These are phyloP conservation scores for Diaporthe vaccinii DNA, from an alignment of 2,329 filamentous ascomycete species.

Conservation along the genomic window DNA sequence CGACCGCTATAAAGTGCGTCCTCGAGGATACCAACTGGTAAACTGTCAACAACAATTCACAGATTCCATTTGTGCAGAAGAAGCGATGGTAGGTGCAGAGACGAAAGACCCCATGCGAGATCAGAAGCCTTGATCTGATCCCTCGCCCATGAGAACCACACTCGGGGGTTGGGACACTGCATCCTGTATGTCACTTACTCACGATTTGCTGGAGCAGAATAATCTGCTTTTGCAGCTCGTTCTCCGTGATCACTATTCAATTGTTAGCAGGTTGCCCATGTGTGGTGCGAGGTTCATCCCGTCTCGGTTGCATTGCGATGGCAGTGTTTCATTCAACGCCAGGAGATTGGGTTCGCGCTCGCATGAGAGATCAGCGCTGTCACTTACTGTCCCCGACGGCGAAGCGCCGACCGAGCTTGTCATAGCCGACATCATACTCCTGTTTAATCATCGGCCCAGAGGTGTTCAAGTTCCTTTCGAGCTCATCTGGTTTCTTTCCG, in stretches of 20 bases:
- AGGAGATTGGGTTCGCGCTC: conserved; percentile 9
- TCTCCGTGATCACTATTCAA: conserved; percentile 48
- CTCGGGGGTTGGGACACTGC: not conserved
- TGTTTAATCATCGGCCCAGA: conserved; percentile 50
- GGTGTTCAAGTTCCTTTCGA: conserved; percentile 48
- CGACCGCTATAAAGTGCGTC: conserved; percentile 51
- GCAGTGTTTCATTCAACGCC: conserved; percentile 16
- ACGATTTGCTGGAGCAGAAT: conserved; percentile 55
- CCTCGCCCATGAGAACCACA: not conserved
- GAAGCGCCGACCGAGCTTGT: conserved; percentile 50
- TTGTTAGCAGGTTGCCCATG: not conserved
- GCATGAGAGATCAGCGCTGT: conserved; percentile 14
- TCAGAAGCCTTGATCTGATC: not conserved
- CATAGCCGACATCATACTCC: conserved; percentile 52
- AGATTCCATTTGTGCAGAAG: accelerated
- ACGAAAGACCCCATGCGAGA: no score
- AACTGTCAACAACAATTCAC: not conserved
- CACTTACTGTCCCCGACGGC: conserved; percentile 51
- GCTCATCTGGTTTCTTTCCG: conserved; percentile 43
- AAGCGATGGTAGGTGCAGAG: not conserved
- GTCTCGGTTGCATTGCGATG: conserved; percentile 21
- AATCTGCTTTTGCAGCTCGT: conserved; percentile 53
- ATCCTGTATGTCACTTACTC: conserved; percentile 36
- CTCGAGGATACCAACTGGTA: conserved; percentile 50
- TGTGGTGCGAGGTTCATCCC: conserved; percentile 9